Percentiles rank a stretch among this genome's conserved stretches.
Conservation (phyloP, 2,329 filamentous ascomycete species). For the Penicillium sp. region DNA sequence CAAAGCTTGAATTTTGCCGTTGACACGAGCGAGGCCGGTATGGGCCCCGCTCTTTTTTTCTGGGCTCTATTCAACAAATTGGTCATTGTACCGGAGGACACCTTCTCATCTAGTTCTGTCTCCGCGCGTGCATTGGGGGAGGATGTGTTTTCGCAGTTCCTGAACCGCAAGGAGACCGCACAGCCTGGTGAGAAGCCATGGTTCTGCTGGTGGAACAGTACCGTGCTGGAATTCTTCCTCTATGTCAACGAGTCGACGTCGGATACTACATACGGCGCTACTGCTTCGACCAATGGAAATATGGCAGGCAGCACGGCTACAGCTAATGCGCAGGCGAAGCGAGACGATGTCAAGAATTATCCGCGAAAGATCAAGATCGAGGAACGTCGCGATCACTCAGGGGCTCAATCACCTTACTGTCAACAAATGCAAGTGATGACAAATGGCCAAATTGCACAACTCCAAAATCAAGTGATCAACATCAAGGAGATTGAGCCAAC, state of each 20-base stretch:
- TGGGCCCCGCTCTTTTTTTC: slow-evolving; percentile 65
- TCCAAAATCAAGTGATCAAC: slow-evolving; percentile 28
- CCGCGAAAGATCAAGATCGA: slow-evolving; percentile 64
- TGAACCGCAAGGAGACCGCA: slow-evolving; percentile 42
- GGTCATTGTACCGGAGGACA: slow-evolving; percentile 51
- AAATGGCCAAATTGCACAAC: slow-evolving; percentile 44
- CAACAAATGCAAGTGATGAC: slow-evolving; percentile 61
- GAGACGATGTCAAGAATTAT: slow-evolving; percentile 33
- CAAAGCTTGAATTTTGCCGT: slow-evolving; percentile 54
- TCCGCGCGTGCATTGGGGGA: slow-evolving; percentile 31
- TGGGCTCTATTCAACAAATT: slow-evolving; percentile 62
- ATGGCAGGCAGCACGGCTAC: slow-evolving; percentile 23
- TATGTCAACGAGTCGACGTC: slow-evolving; percentile 56
- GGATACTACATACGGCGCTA: slow-evolving; percentile 21
- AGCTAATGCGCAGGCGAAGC: slow-evolving; percentile 13
- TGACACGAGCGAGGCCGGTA: slow-evolving; percentile 55
- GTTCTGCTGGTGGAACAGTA: slow-evolving; percentile 69
- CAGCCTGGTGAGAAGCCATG: slow-evolving; percentile 61
- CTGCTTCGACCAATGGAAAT: slow-evolving; percentile 16
- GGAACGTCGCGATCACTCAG: slow-evolving; percentile 55
- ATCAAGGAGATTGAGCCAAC: slow-evolving; percentile 39
- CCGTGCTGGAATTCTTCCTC: slow-evolving; percentile 64
- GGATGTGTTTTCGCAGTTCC: slow-evolving; percentile 19
- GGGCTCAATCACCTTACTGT: slow-evolving; percentile 55
- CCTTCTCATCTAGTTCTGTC: slow-evolving; percentile 29